phyloP scores from a whole-genome alignment of 176 grass and related monocot species.

The Secale cereale region DNA sequence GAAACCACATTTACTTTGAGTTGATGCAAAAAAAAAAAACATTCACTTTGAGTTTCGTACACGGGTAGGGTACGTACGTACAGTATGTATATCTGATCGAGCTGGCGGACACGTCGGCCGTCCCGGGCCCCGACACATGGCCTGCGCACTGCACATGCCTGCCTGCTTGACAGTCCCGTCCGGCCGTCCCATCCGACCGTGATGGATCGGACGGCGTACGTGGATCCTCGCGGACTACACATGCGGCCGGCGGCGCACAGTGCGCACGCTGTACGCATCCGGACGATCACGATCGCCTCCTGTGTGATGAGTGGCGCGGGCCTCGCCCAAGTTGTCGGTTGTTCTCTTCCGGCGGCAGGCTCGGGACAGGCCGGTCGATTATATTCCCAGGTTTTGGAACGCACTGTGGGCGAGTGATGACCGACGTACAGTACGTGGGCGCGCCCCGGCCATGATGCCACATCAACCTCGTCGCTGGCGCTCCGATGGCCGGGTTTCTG shows the following conservation, averaged over 20 bases:
- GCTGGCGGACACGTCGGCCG: background rate
- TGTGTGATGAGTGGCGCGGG: too few species aligned
- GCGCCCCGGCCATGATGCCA: background rate
- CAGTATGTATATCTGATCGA: background rate
- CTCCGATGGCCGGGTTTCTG: conserved; percentile 6
- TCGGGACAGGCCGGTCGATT: background rate
- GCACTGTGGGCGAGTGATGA: too few species aligned
- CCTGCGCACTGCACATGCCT: conserved; percentile 21
- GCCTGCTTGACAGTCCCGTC: too few species aligned
- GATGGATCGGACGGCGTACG: conserved; percentile 21
- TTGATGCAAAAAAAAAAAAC: too few species aligned
- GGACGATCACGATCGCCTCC: too few species aligned
- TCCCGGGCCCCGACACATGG: background rate
- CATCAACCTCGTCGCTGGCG: background rate
- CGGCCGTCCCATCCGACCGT: conserved; percentile 25
- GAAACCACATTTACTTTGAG: too few species aligned
- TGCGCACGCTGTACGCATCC: background rate
- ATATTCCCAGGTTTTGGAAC: background rate
- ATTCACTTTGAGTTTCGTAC: background rate
- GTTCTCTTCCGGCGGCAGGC: background rate
- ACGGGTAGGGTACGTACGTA: too few species aligned
- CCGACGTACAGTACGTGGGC: background rate
- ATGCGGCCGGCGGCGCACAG: background rate
- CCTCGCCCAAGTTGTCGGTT: background rate
- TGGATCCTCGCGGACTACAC: background rate